These are phyloP conservation scores for Plantago ovata DNA, from an alignment of 257 asterid genomes.

Conservation along the genomic window DNA sequence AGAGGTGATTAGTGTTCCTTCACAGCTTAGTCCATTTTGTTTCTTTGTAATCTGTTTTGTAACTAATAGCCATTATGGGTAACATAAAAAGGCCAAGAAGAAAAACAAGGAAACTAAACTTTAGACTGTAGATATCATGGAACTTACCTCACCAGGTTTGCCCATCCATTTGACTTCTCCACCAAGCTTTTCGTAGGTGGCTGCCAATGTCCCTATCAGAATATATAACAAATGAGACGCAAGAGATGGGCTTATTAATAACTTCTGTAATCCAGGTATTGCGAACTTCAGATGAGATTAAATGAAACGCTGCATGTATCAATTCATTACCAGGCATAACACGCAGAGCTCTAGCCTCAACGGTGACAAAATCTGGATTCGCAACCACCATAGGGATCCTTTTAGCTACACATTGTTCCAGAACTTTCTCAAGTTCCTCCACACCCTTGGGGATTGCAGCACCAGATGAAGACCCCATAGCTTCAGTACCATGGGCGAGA, in stretches of 20 bases:
- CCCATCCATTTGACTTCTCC: constrained; percentile 99
- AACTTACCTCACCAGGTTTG: constrained; percentile 84
- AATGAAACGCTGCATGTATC: constrained; percentile 4
- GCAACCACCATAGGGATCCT: constrained; percentile 93
- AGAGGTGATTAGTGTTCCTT: too few species aligned
- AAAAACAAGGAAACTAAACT: constrained; percentile 1
- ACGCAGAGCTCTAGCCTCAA: constrained; percentile 82
- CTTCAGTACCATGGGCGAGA: constrained; percentile 97
- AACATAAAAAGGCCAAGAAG: background rate
- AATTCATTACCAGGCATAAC: constrained; percentile 81
- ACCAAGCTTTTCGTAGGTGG: constrained; percentile 83
- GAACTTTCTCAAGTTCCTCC: constrained; percentile 69
- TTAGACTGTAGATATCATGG: background rate
- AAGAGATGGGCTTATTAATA: background rate
- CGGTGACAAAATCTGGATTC: constrained; percentile 97
- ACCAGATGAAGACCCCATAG: constrained; percentile 82
- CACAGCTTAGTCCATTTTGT: too few species aligned
- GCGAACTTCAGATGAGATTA: constrained; percentile 20
- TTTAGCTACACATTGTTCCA: constrained; percentile 74
- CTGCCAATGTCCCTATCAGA: constrained; percentile 70
- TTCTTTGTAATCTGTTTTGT: too few species aligned
- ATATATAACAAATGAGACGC: constrained; percentile 10
- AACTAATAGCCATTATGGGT: background rate
- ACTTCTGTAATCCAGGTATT: constrained; percentile 4
- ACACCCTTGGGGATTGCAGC: constrained; percentile 56